Evolutionary conservation across 495 filamentous ascomycete species (phyloP), one percentile per base, ranked within the genome.

Genomic region (Usnea hakonensis): DNA sequence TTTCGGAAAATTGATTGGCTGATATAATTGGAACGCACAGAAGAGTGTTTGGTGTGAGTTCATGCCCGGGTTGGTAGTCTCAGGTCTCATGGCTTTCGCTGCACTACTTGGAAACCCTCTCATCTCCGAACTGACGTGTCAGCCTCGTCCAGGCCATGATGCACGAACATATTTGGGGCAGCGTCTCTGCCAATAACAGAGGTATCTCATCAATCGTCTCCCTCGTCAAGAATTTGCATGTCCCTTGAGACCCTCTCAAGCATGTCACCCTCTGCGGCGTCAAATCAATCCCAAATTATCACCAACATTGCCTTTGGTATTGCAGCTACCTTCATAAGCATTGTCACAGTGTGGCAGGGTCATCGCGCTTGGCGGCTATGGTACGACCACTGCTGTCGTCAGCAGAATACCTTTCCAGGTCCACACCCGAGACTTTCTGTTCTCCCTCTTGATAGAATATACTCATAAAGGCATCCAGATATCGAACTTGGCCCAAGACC

Each of bases 291-390:
- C 13, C 21, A 62, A 19, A 44, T 32, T n/a, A 40, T 62, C 9
- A 58, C 33, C 13, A 60, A 54, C 28, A 48, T 66, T 7, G 41
- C 32, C 4, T 66, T 58, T 58, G 64, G 60, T 14, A 46, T 60
- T 40, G 38, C 44, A 30, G 64, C 64, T 17, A 44, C 37, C n/a
- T 6, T 53, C 7, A 62, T 66, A 26, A 40, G 46, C 16, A 38
- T 28, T n/a, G 14, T 66, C 41, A 63, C 60, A 2, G 17, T 57
- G 37, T 60, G 60, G 56, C 60, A 66, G 41, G 60, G 55, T 33
- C 61, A 59, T 50, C 28, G 48, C 19, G 23, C 40, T 23, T 61
- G 52, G 63, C 30, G 32, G 30, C 23, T 58, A 9, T 63, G 61
- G 61, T 33, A 57, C 0, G 35, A 40, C 36, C 54, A 37, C 16